Conservation (phyloP, 345 rosid genomes). For the Eutrema yunnanense region DNA sequence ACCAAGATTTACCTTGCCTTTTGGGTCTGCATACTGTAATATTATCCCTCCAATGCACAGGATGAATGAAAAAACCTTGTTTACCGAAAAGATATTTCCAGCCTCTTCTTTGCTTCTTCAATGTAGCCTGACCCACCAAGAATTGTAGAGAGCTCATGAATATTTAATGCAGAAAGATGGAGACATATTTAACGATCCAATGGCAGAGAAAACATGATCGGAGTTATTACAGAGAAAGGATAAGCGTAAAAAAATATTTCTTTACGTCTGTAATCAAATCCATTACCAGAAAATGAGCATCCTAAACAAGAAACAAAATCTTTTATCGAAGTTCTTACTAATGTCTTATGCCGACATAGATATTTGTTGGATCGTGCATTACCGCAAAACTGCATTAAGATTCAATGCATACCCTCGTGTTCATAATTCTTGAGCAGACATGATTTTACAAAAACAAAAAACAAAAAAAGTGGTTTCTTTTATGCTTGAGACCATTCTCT, state of each 20-base stretch:
- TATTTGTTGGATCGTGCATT: not conserved
- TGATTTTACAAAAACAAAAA: not conserved
- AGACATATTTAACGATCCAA: not conserved
- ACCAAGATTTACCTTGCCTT: slow-evolving; percentile 63
- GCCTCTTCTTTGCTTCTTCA: slow-evolving; percentile 39
- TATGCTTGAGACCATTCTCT: not conserved
- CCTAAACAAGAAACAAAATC: slow-evolving; percentile 12
- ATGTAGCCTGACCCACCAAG: slow-evolving; percentile 55
- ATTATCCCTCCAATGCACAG: slow-evolving; percentile 13
- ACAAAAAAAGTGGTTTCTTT: not conserved
- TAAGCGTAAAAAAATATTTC: not conserved
- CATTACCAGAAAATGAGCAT: slow-evolving; percentile 12
- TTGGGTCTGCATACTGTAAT: slow-evolving; percentile 75
- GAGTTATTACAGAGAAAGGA: slow-evolving; percentile 15
- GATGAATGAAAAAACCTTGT: slow-evolving; percentile 23
- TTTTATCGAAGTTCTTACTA: slow-evolving; percentile 4
- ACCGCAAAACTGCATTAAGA: not conserved
- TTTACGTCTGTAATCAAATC: slow-evolving; percentile 1
- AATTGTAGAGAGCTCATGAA: slow-evolving; percentile 35
- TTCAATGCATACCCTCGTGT: not conserved
- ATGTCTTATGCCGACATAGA: slow-evolving; percentile 1
- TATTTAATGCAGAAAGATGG: slow-evolving; percentile 24
- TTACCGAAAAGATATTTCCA: slow-evolving; percentile 16
- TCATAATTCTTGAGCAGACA: slow-evolving; percentile 2
- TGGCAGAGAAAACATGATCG: slow-evolving; percentile 29